A percentile compares a stretch with the other conserved stretches of the same genome.
Evolutionary conservation across 129 eudicot genomes (phyloP).

Genomic region (Artemisia tridentata): DNA sequence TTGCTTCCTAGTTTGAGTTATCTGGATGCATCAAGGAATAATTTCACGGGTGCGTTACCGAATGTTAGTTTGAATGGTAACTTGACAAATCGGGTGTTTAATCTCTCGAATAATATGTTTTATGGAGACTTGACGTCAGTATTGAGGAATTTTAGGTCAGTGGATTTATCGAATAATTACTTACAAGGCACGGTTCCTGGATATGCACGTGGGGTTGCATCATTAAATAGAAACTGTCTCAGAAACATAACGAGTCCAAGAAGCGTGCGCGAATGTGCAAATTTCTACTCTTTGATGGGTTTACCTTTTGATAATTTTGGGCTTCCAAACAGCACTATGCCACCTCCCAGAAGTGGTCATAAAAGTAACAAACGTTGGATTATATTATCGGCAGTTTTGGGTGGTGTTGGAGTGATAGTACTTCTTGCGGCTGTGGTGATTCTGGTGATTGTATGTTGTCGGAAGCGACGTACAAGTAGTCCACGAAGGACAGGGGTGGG

Average conservation of each 20-base stretch:
- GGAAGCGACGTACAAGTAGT: slow-evolving; percentile 39
- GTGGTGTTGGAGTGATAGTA: slow-evolving; percentile 52
- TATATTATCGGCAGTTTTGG: slow-evolving; percentile 66
- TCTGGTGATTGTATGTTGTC: slow-evolving; percentile 45
- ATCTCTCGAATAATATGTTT: slow-evolving; percentile 67
- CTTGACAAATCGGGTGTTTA: slow-evolving; percentile 39
- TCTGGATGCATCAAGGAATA: slow-evolving; percentile 69
- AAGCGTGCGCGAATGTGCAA: slow-evolving; percentile 39
- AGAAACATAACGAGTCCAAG: slow-evolving; percentile 45
- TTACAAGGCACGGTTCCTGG: slow-evolving; percentile 69
- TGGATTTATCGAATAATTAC: slow-evolving; percentile 78
- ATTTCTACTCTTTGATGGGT: slow-evolving; percentile 47
- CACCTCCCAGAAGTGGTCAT: slow-evolving; percentile 33
- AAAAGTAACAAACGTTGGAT: slow-evolving; percentile 50
- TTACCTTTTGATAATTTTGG: slow-evolving; percentile 61
- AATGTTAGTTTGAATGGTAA: slow-evolving; percentile 34
- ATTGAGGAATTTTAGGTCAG: slow-evolving; percentile 47
- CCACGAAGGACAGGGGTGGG: slow-evolving; percentile 65
- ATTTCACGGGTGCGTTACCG: slow-evolving; percentile 67
- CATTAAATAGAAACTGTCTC: slow-evolving; percentile 51
- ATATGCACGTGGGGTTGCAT: slow-evolving; percentile 32
- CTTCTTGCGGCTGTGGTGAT: slow-evolving; percentile 36
- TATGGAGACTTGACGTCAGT: slow-evolving; percentile 58
- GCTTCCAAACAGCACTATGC: slow-evolving; percentile 34
- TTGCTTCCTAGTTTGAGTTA: slow-evolving; percentile 56